Base-by-base conservation (phyloP, 768 basidiomycete species). In the Hygrocybe punicea region DNA sequence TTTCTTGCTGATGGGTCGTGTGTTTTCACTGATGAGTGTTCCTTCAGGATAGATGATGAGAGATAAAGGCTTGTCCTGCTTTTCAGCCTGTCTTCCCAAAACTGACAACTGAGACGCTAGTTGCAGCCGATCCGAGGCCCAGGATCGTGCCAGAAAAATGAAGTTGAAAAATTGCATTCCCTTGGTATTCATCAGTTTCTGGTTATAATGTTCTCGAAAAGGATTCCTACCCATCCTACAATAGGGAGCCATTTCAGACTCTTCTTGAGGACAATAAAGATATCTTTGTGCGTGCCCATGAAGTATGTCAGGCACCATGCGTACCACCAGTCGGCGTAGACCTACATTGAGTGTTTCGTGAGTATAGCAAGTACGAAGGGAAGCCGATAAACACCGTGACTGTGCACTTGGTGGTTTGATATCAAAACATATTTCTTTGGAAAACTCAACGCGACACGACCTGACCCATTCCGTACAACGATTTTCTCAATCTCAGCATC, bases 1-100 rank as follows among this genome's bases (percentile, higher is more conserved):
- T 64, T 86, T 87, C 73, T 83, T 84, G 71, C 90, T 94, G 62
- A 88, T 78, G 0, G 92, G 93, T 47, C 92, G 73, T 4, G 95
- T 98, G 59, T 93, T 78, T 60, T 83, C 80, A 70, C 91, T 93
- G 13, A 95, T 88, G 24, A 98, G 85, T 4, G 96, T 98, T 29
- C 97, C 97, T 70, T 99, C 97, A 0, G 97, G 97, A 69, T 95
- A 98, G 46, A 98, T 79, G 55, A 98, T 77, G 63, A 96, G 84
- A 59, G 87, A 85, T 42, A 97, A 76, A 0, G 92, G 88, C 23
- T 78, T 83, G 60, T 87, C 80, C 65, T 84, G 78, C 51, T 79
- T 71, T 65, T 88, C 82, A n/a, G 88, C 86, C 33, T 80, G 79
- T 51, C 77, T 78, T 1, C 87, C 93, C 13, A 96, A 76, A 42